A percentile compares a stretch with the other conserved stretches of the same genome.
Conservation (phyloP, 176 grass and related monocot genomes). For the Pharus latifolius region DNA sequence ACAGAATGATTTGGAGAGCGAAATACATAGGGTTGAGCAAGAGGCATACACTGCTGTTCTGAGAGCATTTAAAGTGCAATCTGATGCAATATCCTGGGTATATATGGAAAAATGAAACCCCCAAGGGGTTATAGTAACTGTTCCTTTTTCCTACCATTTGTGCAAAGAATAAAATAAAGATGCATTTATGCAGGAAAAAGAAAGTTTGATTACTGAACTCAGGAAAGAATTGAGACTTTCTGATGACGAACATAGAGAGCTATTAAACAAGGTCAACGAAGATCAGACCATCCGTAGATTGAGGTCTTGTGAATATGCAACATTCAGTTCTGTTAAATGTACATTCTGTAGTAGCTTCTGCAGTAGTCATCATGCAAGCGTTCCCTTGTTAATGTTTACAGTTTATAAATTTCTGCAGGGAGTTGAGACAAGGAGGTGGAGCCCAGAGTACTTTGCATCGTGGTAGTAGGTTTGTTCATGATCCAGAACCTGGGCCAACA, state of each 20-base stretch:
- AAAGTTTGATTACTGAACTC: conserved; percentile 93
- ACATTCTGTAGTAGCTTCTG: neutral
- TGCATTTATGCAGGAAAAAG: conserved; percentile 69
- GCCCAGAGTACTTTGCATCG: conserved; percentile 40
- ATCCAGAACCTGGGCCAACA: conserved; percentile 37
- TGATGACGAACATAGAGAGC: conserved; percentile 88
- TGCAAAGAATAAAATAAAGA: conserved; percentile 15
- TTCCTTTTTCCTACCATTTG: neutral
- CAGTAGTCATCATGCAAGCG: neutral
- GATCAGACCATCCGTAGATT: conserved; percentile 56
- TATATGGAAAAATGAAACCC: neutral
- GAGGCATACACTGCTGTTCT: conserved; percentile 93
- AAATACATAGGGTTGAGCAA: conserved; percentile 82
- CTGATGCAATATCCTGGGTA: conserved; percentile 96
- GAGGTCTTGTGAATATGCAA: conserved; percentile 44
- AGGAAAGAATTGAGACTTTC: conserved; percentile 91
- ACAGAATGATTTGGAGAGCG: conserved; percentile 62
- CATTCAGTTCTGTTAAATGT: neutral
- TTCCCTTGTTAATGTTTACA: neutral
- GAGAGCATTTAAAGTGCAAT: conserved; percentile 98
- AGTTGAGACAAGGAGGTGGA: conserved; percentile 73
- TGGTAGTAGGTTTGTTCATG: conserved; percentile 38
- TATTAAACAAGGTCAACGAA: conserved; percentile 77
- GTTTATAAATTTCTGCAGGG: conserved; percentile 30
- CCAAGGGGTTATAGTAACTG: neutral